Base-by-base conservation (phyloP, 352 stramenopile genomes). In the Phytophthora crassamura region DNA sequence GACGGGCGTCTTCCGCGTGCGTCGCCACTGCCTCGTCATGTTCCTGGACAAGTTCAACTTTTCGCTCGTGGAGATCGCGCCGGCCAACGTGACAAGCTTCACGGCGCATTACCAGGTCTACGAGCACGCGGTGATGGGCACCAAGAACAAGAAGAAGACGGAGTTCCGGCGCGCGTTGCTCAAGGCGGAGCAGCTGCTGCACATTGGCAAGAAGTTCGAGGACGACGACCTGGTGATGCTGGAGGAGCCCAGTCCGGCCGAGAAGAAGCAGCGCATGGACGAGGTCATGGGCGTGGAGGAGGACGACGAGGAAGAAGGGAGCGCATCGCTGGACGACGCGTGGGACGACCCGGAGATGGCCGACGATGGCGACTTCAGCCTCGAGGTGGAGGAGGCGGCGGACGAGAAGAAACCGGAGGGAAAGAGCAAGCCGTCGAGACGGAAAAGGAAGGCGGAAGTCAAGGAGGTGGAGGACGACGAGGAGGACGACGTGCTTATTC, bases 11-110 rank as follows among this genome's bases (percentile, higher is more conserved):
- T 74, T 72, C 32, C 58, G 52, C 3, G 20, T 66, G n/a, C 58
- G 66, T 7, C 41, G 53, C 9, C 51, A 80, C 53, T 85, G 73
- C 42, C 63, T 89, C 58, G 67, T 89, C 47, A 84, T 86, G 75
- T 90, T 87, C 63, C 51, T 88, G 25, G 81, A 90, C 69, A 86
- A 88, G 41, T 82, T 82, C 75, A 78, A 88, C 58, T 86, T 86
- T 46, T 79, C 62, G 22, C 53, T 84, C 1, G 51, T 84, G 30
- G 73, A 85, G 59, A 69, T 82, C 25, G 54, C 74, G 15, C 57
- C 71, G 1, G 61, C 61, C 35, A 62, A 42, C 34, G 60, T 94
- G 8, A 75, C 67, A 3, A 75, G 83, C 25, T 93, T 79, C 47
- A 77, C 78, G 45, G 56, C 74, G 15, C 81, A 90, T 56, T 92